Evolutionary conservation across 2,329 filamentous ascomycete genomes (phyloP).

Genomic region (Domatiomyces globalis): DNA sequence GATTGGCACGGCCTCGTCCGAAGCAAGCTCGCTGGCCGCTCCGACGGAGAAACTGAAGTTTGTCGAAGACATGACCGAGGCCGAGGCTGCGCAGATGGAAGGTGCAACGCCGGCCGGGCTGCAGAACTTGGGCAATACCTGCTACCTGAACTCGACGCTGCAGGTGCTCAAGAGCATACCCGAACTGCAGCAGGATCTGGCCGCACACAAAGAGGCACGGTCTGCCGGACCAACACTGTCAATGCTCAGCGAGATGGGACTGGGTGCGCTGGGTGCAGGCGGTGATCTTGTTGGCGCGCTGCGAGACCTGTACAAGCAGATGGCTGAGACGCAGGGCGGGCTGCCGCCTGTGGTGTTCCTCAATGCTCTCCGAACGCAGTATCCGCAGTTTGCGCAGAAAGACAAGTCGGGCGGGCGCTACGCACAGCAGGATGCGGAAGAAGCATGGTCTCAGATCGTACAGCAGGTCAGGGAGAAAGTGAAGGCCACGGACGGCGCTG

Average conservation of each 20-base stretch:
- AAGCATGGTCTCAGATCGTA: slow-evolving; percentile 94
- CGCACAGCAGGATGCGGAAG: slow-evolving; percentile 97
- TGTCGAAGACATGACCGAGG: slow-evolving; percentile 93
- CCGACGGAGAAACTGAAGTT: slow-evolving; percentile 78
- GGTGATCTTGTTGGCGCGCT: slow-evolving; percentile 64
- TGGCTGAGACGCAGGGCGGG: slow-evolving; percentile 79
- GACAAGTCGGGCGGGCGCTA: slow-evolving; percentile 69
- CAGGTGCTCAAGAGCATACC: slow-evolving; percentile 80
- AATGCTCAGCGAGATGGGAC: slow-evolving; percentile 39
- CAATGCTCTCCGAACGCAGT: slow-evolving; percentile 59
- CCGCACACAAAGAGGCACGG: slow-evolving; percentile 40
- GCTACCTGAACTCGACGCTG: slow-evolving; percentile 95
- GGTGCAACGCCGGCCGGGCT: slow-evolving; percentile 80
- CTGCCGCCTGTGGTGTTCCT: slow-evolving; percentile 74
- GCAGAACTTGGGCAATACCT: slow-evolving; percentile 90
- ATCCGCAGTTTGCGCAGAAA: slow-evolving; percentile 86
- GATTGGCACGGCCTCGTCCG: slow-evolving; percentile 68
- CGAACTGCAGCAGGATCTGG: slow-evolving; percentile 70
- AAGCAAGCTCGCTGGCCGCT: slow-evolving; percentile 44
- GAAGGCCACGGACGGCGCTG: slow-evolving; percentile 36
- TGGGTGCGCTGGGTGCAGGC: slow-evolving; percentile 44
- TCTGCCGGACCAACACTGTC: slow-evolving; percentile 24
- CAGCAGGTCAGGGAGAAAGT: slow-evolving; percentile 68
- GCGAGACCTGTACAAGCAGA: slow-evolving; percentile 70
- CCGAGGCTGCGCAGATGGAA: slow-evolving; percentile 67